Evolutionary conservation across 139 green algal species (phyloP).

Genomic region (Picochlorum sp.): DNA sequence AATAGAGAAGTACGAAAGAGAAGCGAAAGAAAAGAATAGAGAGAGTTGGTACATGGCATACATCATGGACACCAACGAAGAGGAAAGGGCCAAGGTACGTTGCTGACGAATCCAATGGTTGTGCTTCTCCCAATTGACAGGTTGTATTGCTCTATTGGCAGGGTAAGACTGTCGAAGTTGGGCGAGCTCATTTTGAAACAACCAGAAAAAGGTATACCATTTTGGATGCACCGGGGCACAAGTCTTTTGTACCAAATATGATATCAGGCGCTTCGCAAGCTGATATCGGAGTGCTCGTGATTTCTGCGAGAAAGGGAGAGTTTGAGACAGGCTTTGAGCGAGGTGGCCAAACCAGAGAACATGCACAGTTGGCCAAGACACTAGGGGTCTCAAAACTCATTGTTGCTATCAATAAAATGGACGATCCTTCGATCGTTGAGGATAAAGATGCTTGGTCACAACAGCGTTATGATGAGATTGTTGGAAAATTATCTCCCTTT

Average conservation of each 20-base stretch:
- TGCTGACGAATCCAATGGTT: neutral
- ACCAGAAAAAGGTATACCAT: slow-evolving; percentile 85
- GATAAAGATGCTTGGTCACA: slow-evolving; percentile 49
- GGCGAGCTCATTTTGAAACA: slow-evolving; percentile 80
- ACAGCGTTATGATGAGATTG: slow-evolving; percentile 83
- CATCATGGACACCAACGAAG: slow-evolving; percentile 99
- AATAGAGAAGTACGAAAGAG: slow-evolving; percentile 98
- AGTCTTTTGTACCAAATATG: slow-evolving; percentile 98
- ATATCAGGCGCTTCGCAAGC: slow-evolving; percentile 81
- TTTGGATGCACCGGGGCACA: slow-evolving; percentile 95
- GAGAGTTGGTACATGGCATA: slow-evolving; percentile 98
- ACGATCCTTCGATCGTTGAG: slow-evolving; percentile 60
- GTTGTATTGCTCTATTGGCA: neutral
- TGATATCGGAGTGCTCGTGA: slow-evolving; percentile 83
- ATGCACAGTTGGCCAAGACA: slow-evolving; percentile 91
- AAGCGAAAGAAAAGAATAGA: slow-evolving; percentile 99
- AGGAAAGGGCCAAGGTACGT: slow-evolving; percentile 87
- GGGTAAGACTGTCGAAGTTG: slow-evolving; percentile 97
- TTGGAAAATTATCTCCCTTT: slow-evolving; percentile 84
- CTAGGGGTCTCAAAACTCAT: slow-evolving; percentile 87
- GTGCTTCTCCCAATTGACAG: neutral
- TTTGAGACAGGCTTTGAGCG: slow-evolving; percentile 94
- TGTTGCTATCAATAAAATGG: slow-evolving; percentile 93
- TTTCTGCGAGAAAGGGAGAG: slow-evolving; percentile 74
- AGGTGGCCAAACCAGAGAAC: slow-evolving; percentile 89